Conservation (phyloP, 495 filamentous ascomycete species). For the Podospora australis region DNA sequence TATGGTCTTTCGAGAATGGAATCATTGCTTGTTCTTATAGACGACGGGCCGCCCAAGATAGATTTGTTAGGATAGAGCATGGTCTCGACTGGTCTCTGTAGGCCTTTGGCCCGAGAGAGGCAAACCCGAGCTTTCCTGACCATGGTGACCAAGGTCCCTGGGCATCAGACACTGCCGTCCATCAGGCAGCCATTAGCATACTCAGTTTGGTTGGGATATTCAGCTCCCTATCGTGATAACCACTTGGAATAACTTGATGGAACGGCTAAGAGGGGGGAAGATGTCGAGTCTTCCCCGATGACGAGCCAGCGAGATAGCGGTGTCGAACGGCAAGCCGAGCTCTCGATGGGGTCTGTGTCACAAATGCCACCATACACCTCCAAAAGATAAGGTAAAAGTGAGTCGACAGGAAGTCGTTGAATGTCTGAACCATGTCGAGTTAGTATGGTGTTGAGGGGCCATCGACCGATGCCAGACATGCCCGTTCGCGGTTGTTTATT, state of each 20-base stretch:
- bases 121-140: too few relatives aligned
- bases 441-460: neutral
- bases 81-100: neutral
- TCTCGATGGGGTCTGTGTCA: too few relatives aligned
- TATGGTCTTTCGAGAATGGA: neutral
- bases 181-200: neutral
- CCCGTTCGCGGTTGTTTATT: too few relatives aligned
- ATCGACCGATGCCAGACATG: neutral
- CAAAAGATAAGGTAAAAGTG: too few relatives aligned
- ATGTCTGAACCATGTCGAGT: neutral
- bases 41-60: neutral
- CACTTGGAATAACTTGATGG: neutral
- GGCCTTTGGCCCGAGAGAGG: neutral
- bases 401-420: too few relatives aligned
- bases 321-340: too few relatives aligned
- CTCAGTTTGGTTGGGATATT: neutral
- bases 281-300: neutral
- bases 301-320: too few relatives aligned
- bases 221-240: neutral
- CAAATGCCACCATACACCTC: too few relatives aligned
- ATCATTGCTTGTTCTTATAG: neutral
- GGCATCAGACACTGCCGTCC: neutral
- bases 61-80: neutral
- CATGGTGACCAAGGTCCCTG: too few relatives aligned
- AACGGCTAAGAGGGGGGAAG: neutral